Base-by-base conservation (phyloP, 257 asterid genomes). In the Lycium ferocissimum region DNA sequence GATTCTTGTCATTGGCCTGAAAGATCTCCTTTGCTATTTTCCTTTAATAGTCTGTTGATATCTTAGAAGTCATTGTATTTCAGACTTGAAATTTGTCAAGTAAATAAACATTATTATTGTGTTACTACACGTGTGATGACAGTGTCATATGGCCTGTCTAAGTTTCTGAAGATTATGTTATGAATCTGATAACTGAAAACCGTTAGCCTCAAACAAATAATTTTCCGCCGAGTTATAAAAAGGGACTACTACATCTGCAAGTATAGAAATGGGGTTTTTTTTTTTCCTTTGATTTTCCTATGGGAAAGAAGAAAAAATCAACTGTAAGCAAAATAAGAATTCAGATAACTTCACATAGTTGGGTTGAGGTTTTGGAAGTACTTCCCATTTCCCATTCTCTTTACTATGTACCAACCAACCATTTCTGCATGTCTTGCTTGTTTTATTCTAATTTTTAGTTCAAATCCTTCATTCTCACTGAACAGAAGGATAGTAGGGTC, bases 251-350 rank as follows among this genome's bases (percentile, higher is more conserved):
- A 69, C 11, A 38, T 69, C 51, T 37, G 14, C 8, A 69, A 69
- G n/a, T n/a, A n/a, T n/a, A n/a, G n/a, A n/a, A n/a, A n/a, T n/a
- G n/a, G n/a, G n/a, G n/a, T n/a, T n/a, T n/a, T n/a, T 14, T 69
- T 37, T 69, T 22, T 37, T 37, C 51, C 37, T 37, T 14, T 69
- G 51, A 15, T 14, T 67, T 67, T 4, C 5, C 26, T 7, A 37
- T 14, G 51, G 76, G 51, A 69, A 69, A 7, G 76, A 69, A 37
- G 51, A 69, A 69, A 20, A 69, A 37, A 37, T 69, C 76, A 67
- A 37, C 20, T 12, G 37, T 67, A 58, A 58, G 11, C 9, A 37
- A 69, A 69, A 37, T n/a, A 69, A 37, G 26, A 67, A 67, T 37
- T 67, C 35, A 67, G 51, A 67, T 37, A 14, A 7, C 6, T 69